Evolutionary conservation across 768 basidiomycete species (phyloP).

Genomic region (Boletales sp.): DNA sequence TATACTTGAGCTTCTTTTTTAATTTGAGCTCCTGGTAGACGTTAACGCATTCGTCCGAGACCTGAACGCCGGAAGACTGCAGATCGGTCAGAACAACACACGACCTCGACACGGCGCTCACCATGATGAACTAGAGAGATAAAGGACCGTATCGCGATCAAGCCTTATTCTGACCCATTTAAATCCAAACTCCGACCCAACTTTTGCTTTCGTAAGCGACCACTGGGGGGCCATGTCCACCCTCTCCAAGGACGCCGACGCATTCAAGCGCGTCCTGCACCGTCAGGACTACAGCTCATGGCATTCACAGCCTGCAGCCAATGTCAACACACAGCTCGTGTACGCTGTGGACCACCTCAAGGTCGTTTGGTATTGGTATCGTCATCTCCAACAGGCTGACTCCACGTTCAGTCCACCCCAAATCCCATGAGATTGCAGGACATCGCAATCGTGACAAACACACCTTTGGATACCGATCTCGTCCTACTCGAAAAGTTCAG

Average conservation of each 20-base stretch:
- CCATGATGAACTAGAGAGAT: constrained; percentile 28
- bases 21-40: constrained; percentile 21
- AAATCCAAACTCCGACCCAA: constrained; percentile 24
- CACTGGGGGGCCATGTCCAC: constrained; percentile 59
- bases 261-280: constrained; percentile 63
- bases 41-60: constrained; percentile 47
- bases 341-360: constrained; percentile 82
- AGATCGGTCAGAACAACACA: not conserved
- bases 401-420: constrained; percentile 47
- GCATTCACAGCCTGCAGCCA: constrained; percentile 86
- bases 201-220: constrained; percentile 21
- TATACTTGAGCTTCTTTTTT: constrained; percentile 70
- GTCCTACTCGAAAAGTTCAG: constrained; percentile 78
- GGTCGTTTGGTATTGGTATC: constrained; percentile 34
- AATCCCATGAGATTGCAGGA: constrained; percentile 88
- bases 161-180: not conserved
- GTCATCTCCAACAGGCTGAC: constrained; percentile 6
- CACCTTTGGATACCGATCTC: constrained; percentile 69
- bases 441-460: constrained; percentile 75
- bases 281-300: constrained; percentile 71
- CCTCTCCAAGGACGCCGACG: constrained; percentile 65
- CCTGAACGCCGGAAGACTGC: constrained; percentile 40
- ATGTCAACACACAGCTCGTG: constrained; percentile 84
- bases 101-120: constrained; percentile 13
- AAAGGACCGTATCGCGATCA: constrained; percentile 24